These are phyloP conservation scores for Rhododendron griersonianum DNA, from an alignment of 148 eudicot genomes.

Conservation along the genomic window DNA sequence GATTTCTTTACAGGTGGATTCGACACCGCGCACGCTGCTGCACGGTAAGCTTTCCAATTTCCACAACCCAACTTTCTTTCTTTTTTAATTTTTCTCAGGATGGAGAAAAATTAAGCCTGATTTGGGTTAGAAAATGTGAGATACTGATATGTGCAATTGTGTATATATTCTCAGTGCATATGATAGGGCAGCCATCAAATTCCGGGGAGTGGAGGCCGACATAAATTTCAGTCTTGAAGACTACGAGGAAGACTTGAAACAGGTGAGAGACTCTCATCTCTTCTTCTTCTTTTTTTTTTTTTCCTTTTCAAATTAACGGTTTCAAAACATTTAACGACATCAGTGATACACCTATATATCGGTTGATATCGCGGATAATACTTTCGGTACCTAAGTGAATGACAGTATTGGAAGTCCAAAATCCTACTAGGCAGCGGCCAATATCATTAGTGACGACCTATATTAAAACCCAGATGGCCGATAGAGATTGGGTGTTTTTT, in stretches of 20 bases:
- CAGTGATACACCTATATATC: neutral
- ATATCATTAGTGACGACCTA: too few relatives aligned
- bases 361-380: neutral
- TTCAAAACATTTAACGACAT: too few relatives aligned
- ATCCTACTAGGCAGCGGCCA: too few relatives aligned
- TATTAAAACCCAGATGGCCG: too few relatives aligned
- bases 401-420: too few relatives aligned
- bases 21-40: conserved; percentile 99
- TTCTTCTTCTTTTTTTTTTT: too few relatives aligned
- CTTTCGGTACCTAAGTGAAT: too few relatives aligned
- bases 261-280: conserved; percentile 30
- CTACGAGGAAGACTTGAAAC: conserved; percentile 85
- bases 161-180: conserved; percentile 58
- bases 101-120: neutral
- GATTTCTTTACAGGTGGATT: conserved; percentile 64
- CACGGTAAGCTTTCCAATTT: conserved; percentile 54
- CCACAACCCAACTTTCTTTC: neutral
- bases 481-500: neutral
- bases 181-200: conserved; percentile 98
- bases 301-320: too few relatives aligned
- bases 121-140: conserved; percentile 1
- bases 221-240: conserved; percentile 83
- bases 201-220: conserved; percentile 92
- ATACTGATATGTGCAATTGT: neutral
- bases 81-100: too few relatives aligned